Percentiles rank a stretch among this genome's conserved stretches.
These are phyloP conservation scores for Colletotrichum lini DNA, from an alignment of 2,329 filamentous ascomycete genomes.

Conservation along the genomic window DNA sequence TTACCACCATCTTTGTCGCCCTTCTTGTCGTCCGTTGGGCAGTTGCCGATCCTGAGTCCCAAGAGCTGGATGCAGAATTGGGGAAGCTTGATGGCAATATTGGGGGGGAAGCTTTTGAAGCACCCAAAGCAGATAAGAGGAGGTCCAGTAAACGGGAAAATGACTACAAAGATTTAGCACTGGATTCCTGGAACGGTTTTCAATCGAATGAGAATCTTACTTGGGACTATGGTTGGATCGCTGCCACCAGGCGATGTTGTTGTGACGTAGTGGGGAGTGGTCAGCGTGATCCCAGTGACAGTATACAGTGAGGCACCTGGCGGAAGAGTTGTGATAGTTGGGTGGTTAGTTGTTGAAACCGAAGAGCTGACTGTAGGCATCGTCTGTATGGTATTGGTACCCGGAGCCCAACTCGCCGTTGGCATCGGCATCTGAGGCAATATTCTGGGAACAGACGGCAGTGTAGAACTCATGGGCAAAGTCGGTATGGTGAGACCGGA, in stretches of 20 bases:
- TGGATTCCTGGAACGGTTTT: neutral
- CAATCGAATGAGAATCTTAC: neutral
- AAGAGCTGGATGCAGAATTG: constrained; percentile 26
- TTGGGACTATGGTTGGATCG: constrained; percentile 23
- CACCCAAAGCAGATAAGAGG: constrained; percentile 24
- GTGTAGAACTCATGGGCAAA: neutral
- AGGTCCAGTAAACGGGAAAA: constrained; percentile 9
- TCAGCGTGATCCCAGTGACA: neutral
- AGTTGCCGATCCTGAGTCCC: constrained; percentile 15
- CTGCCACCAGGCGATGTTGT: constrained; percentile 21
- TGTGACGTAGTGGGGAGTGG: constrained; percentile 3
- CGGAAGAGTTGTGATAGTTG: neutral
- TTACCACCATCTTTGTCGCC: neutral
- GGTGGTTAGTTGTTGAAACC: neutral
- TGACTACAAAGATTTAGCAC: neutral
- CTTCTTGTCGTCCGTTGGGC: neutral
- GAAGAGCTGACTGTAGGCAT: neutral
- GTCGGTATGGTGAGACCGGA: neutral
- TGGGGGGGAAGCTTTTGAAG: constrained; percentile 17
- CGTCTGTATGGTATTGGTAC: neutral
- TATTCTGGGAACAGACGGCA: neutral
- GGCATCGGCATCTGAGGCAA: neutral
- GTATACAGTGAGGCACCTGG: neutral
- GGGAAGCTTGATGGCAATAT: constrained; percentile 18
- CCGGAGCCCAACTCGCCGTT: neutral